Base-by-base conservation (phyloP, 352 stramenopile species). In the Plasmopara viticola region DNA sequence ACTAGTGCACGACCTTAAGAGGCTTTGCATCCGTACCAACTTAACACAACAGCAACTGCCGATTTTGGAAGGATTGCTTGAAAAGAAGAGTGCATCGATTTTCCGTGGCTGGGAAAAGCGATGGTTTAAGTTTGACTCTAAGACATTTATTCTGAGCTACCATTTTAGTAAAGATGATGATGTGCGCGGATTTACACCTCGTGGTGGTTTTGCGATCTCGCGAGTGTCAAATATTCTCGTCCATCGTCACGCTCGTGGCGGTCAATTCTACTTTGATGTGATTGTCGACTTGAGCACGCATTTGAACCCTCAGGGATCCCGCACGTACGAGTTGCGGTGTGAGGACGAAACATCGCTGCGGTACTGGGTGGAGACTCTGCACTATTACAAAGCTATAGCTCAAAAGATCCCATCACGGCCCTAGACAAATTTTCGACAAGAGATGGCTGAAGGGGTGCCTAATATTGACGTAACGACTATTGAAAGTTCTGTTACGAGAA, bases 241-340 rank as follows among this genome's bases (percentile, higher is more conserved):
- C 25, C 65, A 78, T 20, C 59, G 61, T 38, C 54, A 78, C 45
- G 48, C 54, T 9, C 63, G 68, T 4, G 70, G 60, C n/a, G 70
- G 45, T 15, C 62, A 66, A 25, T 86, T 72, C 48, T 53, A 84
- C 44, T 87, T 89, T 37, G 78, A 89, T 18, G 67, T 89, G 14
- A 65, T 87, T 7, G 75, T 89, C 6, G 75, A 86, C 42, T 53
- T 87, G 39, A 80, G 78, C 45, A 89, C 78, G 35, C 68, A 68
- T 4, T 41, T 75, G 18, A 86, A 87, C 42, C 75, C 75, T 18
- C 66, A 78, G 38, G 75, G 69, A 2, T 67, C 71, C 1, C 73
- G 78, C 15, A 87, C 71, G n/a, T 89, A 87, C 49, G 75, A 89
- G 48, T 56, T 89, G 31, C 75, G 78, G 0, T 81, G 74, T 39